phyloP scores from a whole-genome alignment of 2,329 filamentous ascomycete genomes.

The Colletotrichum sublineola region DNA sequence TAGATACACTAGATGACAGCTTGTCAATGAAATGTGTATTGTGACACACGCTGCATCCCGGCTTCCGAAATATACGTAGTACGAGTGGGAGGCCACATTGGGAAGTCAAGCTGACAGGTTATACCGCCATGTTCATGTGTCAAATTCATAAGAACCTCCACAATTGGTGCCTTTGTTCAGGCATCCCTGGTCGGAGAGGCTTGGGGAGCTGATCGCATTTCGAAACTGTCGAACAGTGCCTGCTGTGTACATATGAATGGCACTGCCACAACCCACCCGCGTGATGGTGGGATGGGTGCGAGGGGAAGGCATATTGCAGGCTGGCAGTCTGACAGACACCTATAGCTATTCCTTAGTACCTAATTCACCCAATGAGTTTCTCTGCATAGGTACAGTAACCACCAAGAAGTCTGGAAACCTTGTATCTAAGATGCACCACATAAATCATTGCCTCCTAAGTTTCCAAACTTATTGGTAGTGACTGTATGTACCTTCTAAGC shows the following conservation, averaged over 20 bases:
- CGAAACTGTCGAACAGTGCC: conserved; percentile 15
- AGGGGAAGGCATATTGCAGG: neutral
- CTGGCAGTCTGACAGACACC: neutral
- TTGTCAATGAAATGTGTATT: conserved; percentile 35
- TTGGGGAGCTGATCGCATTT: conserved; percentile 1
- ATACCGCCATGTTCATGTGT: neutral
- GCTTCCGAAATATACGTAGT: neutral
- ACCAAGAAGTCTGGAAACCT: no score
- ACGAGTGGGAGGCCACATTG: neutral
- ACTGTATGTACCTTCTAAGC: neutral
- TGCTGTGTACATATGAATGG: neutral
- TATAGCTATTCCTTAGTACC: neutral
- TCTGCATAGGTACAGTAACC: neutral
- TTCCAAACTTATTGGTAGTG: no score
- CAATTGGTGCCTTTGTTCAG: neutral
- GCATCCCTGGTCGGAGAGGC: neutral
- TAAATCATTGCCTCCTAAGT: no score
- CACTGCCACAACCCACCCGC: conserved; percentile 36
- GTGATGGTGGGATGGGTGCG: conserved; percentile 22
- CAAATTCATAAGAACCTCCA: neutral
- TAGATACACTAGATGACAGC: conserved; percentile 30
- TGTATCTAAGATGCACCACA: no score
- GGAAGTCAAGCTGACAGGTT: neutral
- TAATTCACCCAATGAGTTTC: neutral
- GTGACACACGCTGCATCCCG: conserved; percentile 15